Conservation (phyloP, 768 basidiomycete genomes). For the Mycena galopus region DNA sequence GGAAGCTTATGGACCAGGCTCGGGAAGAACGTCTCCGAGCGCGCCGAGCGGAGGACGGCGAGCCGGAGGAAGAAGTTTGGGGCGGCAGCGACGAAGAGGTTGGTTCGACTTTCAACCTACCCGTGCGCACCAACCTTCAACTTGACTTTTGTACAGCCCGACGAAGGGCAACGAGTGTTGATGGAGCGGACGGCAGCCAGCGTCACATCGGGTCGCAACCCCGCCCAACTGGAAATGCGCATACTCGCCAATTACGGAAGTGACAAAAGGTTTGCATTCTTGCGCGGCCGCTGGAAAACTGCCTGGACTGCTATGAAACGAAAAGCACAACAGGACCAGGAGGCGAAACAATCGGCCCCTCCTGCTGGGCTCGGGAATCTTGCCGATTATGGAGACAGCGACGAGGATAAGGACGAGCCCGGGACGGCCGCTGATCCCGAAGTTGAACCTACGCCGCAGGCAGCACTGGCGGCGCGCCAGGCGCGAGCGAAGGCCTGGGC, state of each 20-base stretch:
- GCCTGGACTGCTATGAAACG: conserved; percentile 73
- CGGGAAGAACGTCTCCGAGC: conserved; percentile 78
- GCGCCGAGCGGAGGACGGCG: conserved; percentile 60
- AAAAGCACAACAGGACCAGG: conserved; percentile 51
- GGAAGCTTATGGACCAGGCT: conserved; percentile 67
- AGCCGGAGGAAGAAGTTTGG: conserved; percentile 61
- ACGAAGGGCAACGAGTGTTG: conserved; percentile 68
- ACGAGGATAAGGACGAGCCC: conserved; percentile 55
- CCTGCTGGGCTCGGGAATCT: conserved; percentile 61
- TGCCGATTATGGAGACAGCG: conserved; percentile 71
- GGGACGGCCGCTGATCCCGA: conserved; percentile 40
- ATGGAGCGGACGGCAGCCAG: conserved; percentile 84
- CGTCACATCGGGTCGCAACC: conserved; percentile 77
- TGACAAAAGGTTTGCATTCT: conserved; percentile 84
- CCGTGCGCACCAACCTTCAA: background rate
- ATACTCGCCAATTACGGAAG: conserved; percentile 89
- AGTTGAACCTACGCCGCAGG: conserved; percentile 14
- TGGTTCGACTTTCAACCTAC: background rate
- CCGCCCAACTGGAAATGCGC: conserved; percentile 87
- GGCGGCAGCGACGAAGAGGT: conserved; percentile 78
- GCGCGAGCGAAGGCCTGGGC: conserved; percentile 71
- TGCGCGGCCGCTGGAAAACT: conserved; percentile 80
- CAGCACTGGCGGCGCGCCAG: conserved; percentile 34
- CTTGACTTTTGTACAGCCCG: conserved; percentile 59
- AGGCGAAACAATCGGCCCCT: conserved; percentile 43